Conservation (phyloP, 2,329 filamentous ascomycete genomes). For the Dactylonectria estremocensis region DNA sequence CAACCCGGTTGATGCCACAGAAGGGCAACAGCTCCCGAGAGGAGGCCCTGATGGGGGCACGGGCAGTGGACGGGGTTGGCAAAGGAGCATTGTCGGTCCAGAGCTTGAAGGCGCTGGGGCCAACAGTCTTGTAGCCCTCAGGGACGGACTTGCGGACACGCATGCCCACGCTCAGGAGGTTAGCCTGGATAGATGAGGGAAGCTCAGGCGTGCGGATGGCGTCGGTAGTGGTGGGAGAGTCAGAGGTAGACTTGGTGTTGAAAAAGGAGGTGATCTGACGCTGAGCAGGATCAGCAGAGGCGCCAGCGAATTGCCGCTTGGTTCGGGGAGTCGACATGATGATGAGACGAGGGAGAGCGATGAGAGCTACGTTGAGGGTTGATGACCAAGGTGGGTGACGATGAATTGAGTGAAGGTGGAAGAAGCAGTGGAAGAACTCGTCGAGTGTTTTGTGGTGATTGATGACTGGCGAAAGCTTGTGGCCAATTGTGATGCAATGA, state of each 20-base stretch:
- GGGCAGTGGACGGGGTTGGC: slow-evolving; percentile 28
- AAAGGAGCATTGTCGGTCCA: slow-evolving; percentile 59
- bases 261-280: slow-evolving; percentile 78
- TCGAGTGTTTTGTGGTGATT: not conserved
- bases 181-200: slow-evolving; percentile 79
- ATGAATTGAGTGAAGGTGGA: not conserved
- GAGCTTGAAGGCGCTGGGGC: slow-evolving; percentile 65
- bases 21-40: slow-evolving; percentile 81
- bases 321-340: slow-evolving; percentile 68
- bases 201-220: slow-evolving; percentile 63
- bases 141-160: slow-evolving; percentile 92
- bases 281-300: slow-evolving; percentile 70
- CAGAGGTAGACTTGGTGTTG: slow-evolving; percentile 53
- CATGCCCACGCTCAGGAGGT: slow-evolving; percentile 94
- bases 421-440: not conserved
- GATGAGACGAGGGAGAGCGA: slow-evolving; percentile 17
- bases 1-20: slow-evolving; percentile 84
- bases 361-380: not conserved
- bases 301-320: slow-evolving; percentile 75
- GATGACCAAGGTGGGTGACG: not conserved
- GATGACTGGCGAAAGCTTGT: not conserved
- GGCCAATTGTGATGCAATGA: slow-evolving; percentile 11
- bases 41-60: slow-evolving; percentile 45
- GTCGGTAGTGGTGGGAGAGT: slow-evolving; percentile 46
- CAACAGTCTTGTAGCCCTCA: slow-evolving; percentile 89